Conservation (phyloP, 148 eudicot species). For the Vaccinium myrtillus region DNA sequence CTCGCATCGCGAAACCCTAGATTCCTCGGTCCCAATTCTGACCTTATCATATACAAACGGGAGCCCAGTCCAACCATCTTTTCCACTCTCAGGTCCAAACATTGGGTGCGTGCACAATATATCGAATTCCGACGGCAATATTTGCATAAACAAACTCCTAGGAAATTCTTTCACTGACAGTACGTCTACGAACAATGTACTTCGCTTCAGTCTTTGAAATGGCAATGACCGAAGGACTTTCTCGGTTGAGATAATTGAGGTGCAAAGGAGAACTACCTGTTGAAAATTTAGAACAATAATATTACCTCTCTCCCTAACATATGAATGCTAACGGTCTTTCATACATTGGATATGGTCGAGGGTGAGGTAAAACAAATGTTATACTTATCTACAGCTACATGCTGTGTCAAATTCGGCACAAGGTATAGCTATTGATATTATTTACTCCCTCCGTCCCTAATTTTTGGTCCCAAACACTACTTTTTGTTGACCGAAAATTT, state of each 20-base stretch:
- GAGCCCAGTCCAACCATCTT: conserved; percentile 56
- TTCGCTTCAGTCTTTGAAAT: conserved; percentile 61
- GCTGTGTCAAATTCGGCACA: background rate
- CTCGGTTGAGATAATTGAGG: conserved; percentile 83
- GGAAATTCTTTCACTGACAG: conserved; percentile 88
- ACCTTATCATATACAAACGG: conserved; percentile 82
- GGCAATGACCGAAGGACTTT: conserved; percentile 64
- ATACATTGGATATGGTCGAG: background rate
- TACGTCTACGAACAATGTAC: conserved; percentile 81
- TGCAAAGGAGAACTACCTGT: conserved; percentile 42
- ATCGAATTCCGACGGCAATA: conserved; percentile 64
- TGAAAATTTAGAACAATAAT: background rate
- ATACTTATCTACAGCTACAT: background rate
- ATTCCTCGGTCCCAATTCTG: conserved; percentile 50
- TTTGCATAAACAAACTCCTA: conserved; percentile 50
- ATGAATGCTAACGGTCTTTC: background rate
- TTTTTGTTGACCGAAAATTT: too few species aligned
- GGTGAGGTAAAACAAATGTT: background rate
- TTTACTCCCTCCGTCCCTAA: background rate
- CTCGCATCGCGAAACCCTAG: conserved; percentile 58
- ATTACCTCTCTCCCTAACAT: background rate
- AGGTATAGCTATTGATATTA: background rate
- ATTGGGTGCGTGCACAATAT: conserved; percentile 89
- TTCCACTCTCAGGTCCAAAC: conserved; percentile 94
- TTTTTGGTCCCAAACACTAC: too few species aligned